Percentiles rank a stretch among this genome's conserved stretches.
Evolutionary conservation across 1,139 yeast species (phyloP).

Genomic region (Blastobotrys illinoisensis): DNA sequence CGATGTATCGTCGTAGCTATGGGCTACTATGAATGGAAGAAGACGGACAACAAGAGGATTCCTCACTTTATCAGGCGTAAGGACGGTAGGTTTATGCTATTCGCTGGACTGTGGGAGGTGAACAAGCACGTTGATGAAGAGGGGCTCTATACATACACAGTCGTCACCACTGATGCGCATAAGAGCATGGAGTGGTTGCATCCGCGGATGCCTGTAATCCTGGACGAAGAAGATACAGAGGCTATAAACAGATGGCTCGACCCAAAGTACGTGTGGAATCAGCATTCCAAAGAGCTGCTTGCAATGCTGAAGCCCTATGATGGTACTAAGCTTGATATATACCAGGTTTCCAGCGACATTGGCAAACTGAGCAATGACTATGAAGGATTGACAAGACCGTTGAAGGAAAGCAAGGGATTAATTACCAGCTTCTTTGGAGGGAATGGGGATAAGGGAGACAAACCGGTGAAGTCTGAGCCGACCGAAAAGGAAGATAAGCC

Average conservation of each 20-base stretch:
- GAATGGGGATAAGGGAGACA: neutral
- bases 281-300: conserved; percentile 23
- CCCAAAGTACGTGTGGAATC: conserved; percentile 38
- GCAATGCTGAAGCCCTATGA: conserved; percentile 16
- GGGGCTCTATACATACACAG: conserved; percentile 53
- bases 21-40: conserved; percentile 84
- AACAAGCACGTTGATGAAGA: conserved; percentile 26
- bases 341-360: conserved; percentile 56
- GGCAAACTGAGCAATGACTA: conserved; percentile 56
- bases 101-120: conserved; percentile 64
- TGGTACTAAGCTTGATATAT: conserved; percentile 39
- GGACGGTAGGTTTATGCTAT: conserved; percentile 48
- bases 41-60: conserved; percentile 33
- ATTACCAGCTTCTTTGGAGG: conserved; percentile 6
- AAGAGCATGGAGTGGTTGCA: conserved; percentile 64
- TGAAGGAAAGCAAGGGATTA: conserved; percentile 19
- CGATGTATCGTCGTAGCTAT: conserved; percentile 70
- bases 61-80: conserved; percentile 65
- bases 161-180: conserved; percentile 68
- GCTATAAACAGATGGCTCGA: conserved; percentile 63
- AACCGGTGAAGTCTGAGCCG: neutral
- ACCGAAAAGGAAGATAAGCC: neutral
- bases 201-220: conserved; percentile 66
- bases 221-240: conserved; percentile 38
- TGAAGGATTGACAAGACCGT: conserved; percentile 41